A percentile compares a stretch with the other conserved stretches of the same genome.
Conservation (phyloP, 202 grass and related monocot genomes). For the Miscanthus sacchariflorus region DNA sequence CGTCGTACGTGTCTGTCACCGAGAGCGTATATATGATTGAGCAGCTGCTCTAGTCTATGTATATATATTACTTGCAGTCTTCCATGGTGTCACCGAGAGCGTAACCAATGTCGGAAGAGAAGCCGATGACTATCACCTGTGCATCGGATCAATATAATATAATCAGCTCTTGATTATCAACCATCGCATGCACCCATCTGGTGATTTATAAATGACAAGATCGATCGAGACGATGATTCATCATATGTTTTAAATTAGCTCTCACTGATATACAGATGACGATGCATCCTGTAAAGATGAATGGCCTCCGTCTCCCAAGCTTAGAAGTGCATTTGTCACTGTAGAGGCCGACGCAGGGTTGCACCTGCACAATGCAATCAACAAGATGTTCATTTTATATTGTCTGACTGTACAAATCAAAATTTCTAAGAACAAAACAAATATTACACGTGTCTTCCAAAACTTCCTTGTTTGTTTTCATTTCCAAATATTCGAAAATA, state of each 20-base stretch:
- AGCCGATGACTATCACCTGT: conserved; percentile 69
- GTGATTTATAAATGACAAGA: background rate
- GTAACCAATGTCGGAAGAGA: conserved; percentile 85
- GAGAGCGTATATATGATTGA: no score
- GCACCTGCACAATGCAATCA: conserved; percentile 48
- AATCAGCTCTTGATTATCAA: background rate
- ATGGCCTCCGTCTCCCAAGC: conserved; percentile 69
- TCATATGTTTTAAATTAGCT: background rate
- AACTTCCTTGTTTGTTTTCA: background rate
- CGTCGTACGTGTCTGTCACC: background rate
- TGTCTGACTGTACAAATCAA: background rate
- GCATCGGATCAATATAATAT: background rate
- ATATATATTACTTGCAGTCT: conserved; percentile 63
- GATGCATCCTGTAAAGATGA: conserved; percentile 72
- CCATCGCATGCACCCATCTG: no score
- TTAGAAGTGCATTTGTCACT: conserved; percentile 79
- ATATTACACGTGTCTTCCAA: background rate
- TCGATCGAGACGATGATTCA: background rate
- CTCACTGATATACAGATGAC: conserved; percentile 78
- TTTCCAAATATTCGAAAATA: no score
- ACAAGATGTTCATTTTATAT: background rate
- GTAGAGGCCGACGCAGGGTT: conserved; percentile 74
- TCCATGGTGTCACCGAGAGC: conserved; percentile 77
- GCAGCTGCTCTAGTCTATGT: background rate
- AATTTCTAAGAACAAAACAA: background rate